Evolutionary conservation across 208 protist genomes (phyloP).

Genomic region (Trypanosoma caninum): DNA sequence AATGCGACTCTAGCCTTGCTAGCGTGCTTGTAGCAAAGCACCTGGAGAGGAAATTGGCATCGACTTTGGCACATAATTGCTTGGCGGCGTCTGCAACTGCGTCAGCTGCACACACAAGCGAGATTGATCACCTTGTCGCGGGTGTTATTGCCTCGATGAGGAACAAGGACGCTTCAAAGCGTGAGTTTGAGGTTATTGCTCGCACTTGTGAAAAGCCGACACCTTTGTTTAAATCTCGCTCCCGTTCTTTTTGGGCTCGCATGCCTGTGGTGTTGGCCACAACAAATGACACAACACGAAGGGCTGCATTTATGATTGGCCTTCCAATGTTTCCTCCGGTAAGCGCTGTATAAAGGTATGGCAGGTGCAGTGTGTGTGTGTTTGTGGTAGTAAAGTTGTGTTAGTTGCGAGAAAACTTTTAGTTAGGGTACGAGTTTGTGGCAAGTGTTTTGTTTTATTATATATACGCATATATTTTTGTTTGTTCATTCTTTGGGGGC

Average conservation of each 20-base stretch:
- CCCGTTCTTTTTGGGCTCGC: slow-evolving; percentile 36
- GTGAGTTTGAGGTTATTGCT: not conserved
- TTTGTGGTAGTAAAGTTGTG: too few species aligned
- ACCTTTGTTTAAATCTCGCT: slow-evolving; percentile 53
- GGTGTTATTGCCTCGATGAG: slow-evolving; percentile 28
- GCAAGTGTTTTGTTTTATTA: too few species aligned
- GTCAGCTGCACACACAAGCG: not conserved
- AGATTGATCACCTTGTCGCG: slow-evolving; percentile 34
- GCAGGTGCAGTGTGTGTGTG: too few species aligned
- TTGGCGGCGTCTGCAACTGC: not conserved
- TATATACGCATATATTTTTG: too few species aligned
- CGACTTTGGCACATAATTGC: not conserved
- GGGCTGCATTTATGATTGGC: slow-evolving; percentile 51
- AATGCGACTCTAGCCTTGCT: not conserved
- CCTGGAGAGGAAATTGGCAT: slow-evolving; percentile 38
- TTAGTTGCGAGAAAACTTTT: too few species aligned
- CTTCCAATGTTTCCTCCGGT: slow-evolving; percentile 60
- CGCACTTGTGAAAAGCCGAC: slow-evolving; percentile 3
- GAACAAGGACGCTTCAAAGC: not conserved
- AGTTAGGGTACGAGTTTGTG: too few species aligned
- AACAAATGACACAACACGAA: slow-evolving; percentile 39
- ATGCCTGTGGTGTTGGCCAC: slow-evolving; percentile 59
- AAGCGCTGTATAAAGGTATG: slow-evolving; percentile 8
- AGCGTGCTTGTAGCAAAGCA: slow-evolving; percentile 55
- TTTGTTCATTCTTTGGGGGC: too few species aligned